Percentiles rank a stretch among this genome's conserved stretches.
These are phyloP conservation scores for Mimosa bimucronata DNA, from an alignment of 306 rosid species.

Conservation along the genomic window DNA sequence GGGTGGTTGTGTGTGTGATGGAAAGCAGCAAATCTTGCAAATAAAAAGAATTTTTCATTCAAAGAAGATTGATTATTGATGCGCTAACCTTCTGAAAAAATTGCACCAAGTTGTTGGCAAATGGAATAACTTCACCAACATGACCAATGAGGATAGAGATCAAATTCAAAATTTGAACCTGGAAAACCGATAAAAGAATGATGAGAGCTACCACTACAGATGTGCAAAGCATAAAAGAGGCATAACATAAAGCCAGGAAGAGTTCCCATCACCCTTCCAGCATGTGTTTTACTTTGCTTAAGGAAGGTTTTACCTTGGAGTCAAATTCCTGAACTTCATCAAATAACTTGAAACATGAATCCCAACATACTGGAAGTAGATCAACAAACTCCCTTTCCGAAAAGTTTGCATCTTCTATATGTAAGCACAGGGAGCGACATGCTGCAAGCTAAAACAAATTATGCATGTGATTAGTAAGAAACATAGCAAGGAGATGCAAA, in stretches of 20 bases:
- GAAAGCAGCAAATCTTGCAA: not conserved
- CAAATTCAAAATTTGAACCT: slow-evolving; percentile 95
- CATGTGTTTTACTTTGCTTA: not conserved
- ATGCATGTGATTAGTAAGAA: slow-evolving; percentile 41
- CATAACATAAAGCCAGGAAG: slow-evolving; percentile 11
- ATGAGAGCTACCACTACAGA: slow-evolving; percentile 5
- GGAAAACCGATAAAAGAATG: slow-evolving; percentile 47
- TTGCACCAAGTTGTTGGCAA: slow-evolving; percentile 74
- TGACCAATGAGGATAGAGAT: slow-evolving; percentile 78
- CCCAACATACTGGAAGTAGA: slow-evolving; percentile 94
- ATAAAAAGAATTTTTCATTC: not conserved
- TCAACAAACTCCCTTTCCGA: slow-evolving; percentile 79
- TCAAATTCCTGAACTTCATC: slow-evolving; percentile 96
- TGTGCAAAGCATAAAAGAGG: not conserved
- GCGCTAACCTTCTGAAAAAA: slow-evolving; percentile 86
- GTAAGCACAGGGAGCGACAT: slow-evolving; percentile 85
- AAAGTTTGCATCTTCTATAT: slow-evolving; percentile 94
- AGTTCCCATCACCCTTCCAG: not conserved
- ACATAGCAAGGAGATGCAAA: slow-evolving; percentile 28
- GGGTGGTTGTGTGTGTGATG: no score
- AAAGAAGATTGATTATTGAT: slow-evolving; percentile 18
- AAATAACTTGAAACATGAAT: slow-evolving; percentile 78
- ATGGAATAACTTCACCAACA: slow-evolving; percentile 77
- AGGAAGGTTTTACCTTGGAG: slow-evolving; percentile 72
- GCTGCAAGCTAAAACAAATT: slow-evolving; percentile 81